phyloP scores from a whole-genome alignment of 2,329 filamentous ascomycete genomes.

The Penicillium sclerotigenum region DNA sequence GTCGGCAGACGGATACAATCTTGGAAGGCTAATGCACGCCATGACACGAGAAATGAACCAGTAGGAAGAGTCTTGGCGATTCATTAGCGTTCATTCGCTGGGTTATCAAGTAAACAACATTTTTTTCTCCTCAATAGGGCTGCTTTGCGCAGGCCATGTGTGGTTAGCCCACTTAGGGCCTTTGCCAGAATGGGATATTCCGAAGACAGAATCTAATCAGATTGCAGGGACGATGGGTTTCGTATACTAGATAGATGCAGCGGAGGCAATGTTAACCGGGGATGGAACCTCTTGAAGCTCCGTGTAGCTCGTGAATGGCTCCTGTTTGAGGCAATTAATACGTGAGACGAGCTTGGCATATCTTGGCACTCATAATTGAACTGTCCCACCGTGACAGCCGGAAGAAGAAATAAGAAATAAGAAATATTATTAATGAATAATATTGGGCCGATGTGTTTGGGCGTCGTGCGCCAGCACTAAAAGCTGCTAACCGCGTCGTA shows the following conservation, averaged over 20 bases:
- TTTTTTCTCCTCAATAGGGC: neutral
- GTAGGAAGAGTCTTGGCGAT: conserved; percentile 1
- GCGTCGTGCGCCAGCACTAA: neutral
- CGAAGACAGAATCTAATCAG: conserved; percentile 10
- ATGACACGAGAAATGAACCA: neutral
- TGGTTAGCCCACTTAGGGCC: neutral
- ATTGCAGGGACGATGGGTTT: neutral
- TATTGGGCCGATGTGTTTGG: neutral
- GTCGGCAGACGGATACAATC: conserved; percentile 5
- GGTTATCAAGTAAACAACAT: neutral
- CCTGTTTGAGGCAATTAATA: conserved; percentile 1
- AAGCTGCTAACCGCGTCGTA: neutral
- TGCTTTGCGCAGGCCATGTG: neutral
- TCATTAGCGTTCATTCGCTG: neutral
- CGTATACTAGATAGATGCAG: neutral
- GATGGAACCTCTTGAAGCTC: conserved; percentile 1
- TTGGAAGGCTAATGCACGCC: conserved; percentile 1
- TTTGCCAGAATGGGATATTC: neutral
- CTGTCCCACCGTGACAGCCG: neutral
- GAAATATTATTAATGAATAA: neutral
- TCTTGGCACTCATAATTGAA: neutral
- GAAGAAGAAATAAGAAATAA: neutral
- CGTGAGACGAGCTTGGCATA: neutral
- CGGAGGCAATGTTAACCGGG: neutral
- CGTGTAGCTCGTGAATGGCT: neutral